Base-by-base conservation (phyloP, 768 basidiomycete genomes). In the Amanita fuliginea region DNA sequence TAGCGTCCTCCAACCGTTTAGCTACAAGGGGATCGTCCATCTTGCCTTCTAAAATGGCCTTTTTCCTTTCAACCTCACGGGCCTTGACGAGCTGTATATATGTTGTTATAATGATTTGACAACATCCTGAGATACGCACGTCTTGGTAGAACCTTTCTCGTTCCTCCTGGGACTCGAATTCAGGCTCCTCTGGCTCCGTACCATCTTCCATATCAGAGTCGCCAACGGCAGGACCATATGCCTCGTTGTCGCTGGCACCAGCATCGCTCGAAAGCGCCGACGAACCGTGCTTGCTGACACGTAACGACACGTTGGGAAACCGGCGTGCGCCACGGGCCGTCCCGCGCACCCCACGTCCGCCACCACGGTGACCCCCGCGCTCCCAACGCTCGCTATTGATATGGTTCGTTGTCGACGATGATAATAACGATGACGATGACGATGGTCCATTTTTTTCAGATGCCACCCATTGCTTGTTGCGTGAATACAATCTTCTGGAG, bases 1-100 rank as follows among this genome's bases (percentile, higher is more conserved):
- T 92, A 14, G 94, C 93, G 55, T 95, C 83, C 56, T 88, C 88
- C 2, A 96, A 73, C 11, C 83, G 75, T 60, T 85, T 84, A 2
- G 85, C 81, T 8, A 83, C 81, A 36, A 75, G 60, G 0, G 92
- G 93, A 59, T 91, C 90, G 54, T 89, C 86, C 78, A 96, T 92
- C 59, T 86, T 82, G 5, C 91, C 90, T 32, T 83, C 78, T 0
- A 80, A 73, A 47, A 96, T 92, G 13, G 85, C 85, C 42, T 66
- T 72, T 62, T 81, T 83, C 45, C 79, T 70, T 59, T 89, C 88
- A 3, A 62, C 59, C 57, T 90, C 85, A 44, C 87, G 81, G 3
- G 76, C 75, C 70, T 81, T 85, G 21, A 84, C 78, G 54, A 90
- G 67, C 87, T 83, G 53, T 46, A 54, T 44, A 52, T 26, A 6